Conservation (phyloP, 176 grass and related monocot species). For the maize (Zea mays) region DNA sequence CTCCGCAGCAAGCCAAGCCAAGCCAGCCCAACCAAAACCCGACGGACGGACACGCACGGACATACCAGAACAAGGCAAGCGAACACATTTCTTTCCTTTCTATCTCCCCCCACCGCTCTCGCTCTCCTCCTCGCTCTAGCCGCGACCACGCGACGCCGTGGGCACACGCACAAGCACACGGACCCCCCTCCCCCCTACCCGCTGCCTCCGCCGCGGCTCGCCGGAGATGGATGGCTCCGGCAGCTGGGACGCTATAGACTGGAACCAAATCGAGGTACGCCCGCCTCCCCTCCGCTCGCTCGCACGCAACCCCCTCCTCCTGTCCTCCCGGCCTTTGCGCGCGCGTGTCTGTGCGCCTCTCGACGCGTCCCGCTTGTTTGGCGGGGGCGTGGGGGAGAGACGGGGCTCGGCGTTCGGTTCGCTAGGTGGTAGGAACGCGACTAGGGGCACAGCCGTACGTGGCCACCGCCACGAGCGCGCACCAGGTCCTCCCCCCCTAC, state of each 20-base stretch:
- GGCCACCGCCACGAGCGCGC: background rate
- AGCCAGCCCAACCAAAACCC: background rate
- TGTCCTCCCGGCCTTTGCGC: background rate
- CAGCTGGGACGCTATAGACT: conserved; percentile 60
- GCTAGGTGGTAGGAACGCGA: background rate
- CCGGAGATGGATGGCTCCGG: conserved; percentile 56
- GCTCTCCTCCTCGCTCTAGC: background rate
- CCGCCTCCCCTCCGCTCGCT: background rate
- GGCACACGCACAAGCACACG: background rate
- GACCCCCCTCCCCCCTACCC: background rate
- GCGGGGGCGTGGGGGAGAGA: background rate
- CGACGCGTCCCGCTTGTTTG: background rate
- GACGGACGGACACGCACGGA: background rate
- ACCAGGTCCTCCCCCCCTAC: background rate
- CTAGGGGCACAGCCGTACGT: background rate
- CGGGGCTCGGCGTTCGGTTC: background rate
- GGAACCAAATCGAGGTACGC: conserved; percentile 61
- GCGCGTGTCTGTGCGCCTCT: background rate
- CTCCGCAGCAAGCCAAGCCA: background rate
- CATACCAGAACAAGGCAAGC: background rate
- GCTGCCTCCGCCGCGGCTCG: conserved; percentile 22
- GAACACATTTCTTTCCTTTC: background rate
- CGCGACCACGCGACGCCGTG: conserved; percentile 37
- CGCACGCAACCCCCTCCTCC: background rate
- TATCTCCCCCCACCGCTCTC: background rate